Conservation (phyloP, 1,284 basidiomycete genomes). For the Cryptococcus floricola region DNA sequence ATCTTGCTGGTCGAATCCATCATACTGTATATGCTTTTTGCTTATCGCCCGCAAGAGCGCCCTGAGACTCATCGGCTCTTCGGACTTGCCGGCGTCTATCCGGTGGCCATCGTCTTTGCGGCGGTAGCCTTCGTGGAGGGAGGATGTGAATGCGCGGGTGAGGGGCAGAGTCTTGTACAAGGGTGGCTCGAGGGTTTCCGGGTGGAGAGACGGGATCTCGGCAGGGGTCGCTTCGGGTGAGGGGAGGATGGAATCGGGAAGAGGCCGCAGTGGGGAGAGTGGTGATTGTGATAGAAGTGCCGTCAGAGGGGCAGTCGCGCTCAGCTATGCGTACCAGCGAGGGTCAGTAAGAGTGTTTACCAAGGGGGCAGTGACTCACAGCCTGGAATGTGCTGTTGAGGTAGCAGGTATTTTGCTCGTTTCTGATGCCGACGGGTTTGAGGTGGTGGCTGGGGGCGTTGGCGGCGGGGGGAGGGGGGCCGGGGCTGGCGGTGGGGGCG, state of each 20-base stretch:
- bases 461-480: neutral
- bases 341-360: neutral
- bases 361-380: constrained; percentile 35
- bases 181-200: constrained; percentile 42
- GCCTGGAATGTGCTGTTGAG: constrained; percentile 83
- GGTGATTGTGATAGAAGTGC: constrained; percentile 30
- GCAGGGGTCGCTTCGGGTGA: constrained; percentile 20
- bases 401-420: constrained; percentile 88
- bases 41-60: constrained; percentile 66
- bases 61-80: constrained; percentile 47
- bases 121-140: constrained; percentile 42
- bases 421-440: constrained; percentile 60
- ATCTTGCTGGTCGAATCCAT: constrained; percentile 78
- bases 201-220: constrained; percentile 39
- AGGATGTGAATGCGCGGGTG: constrained; percentile 39
- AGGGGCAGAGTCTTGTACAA: constrained; percentile 42
- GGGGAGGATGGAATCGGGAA: constrained; percentile 24
- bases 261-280: constrained; percentile 18
- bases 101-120: constrained; percentile 38
- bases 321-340: constrained; percentile 18
- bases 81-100: constrained; percentile 17
- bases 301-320: constrained; percentile 36
- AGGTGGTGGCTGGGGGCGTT: constrained; percentile 1
- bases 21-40: constrained; percentile 85
- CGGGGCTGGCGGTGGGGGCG: neutral